A percentile compares a stretch with the other conserved stretches of the same genome.
These are phyloP conservation scores for Claviceps monticola DNA, from an alignment of 2,329 filamentous ascomycete species.

Conservation along the genomic window DNA sequence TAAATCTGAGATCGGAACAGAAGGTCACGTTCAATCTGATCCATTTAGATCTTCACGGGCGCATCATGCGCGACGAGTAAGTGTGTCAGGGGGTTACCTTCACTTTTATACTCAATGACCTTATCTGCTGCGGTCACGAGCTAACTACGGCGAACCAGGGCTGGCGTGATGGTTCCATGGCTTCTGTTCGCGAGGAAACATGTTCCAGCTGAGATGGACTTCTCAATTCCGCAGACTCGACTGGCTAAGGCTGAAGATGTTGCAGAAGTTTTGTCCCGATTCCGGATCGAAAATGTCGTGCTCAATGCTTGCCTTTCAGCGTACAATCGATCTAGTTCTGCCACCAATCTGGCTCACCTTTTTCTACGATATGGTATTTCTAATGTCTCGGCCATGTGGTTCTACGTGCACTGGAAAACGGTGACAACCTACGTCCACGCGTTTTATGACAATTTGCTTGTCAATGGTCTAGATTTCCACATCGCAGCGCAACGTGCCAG, in stretches of 20 bases:
- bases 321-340: conserved; percentile 13
- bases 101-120: background rate
- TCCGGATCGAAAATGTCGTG: conserved; percentile 15
- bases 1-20: conserved; percentile 9
- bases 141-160: conserved; percentile 5
- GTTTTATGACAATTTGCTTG: conserved; percentile 15
- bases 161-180: conserved; percentile 12
- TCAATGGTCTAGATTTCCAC: conserved; percentile 14
- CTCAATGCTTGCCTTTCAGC: conserved; percentile 17
- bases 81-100: background rate
- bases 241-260: conserved; percentile 12
- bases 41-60: conserved; percentile 17
- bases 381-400: conserved; percentile 18
- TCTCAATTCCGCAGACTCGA: conserved; percentile 12
- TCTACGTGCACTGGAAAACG: conserved; percentile 16
- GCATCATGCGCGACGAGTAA: conserved; percentile 13
- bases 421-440: conserved; percentile 14
- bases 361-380: conserved; percentile 14
- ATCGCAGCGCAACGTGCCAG: conserved; percentile 15
- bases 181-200: conserved; percentile 14
- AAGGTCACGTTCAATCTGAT: conserved; percentile 14
- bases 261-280: conserved; percentile 11
- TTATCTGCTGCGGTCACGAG: no score
- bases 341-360: conserved; percentile 15
- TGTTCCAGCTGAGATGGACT: conserved; percentile 5